These are phyloP conservation scores for Globisporangium rhizosaccharum DNA, from an alignment of 352 stramenopile genomes.

Conservation along the genomic window DNA sequence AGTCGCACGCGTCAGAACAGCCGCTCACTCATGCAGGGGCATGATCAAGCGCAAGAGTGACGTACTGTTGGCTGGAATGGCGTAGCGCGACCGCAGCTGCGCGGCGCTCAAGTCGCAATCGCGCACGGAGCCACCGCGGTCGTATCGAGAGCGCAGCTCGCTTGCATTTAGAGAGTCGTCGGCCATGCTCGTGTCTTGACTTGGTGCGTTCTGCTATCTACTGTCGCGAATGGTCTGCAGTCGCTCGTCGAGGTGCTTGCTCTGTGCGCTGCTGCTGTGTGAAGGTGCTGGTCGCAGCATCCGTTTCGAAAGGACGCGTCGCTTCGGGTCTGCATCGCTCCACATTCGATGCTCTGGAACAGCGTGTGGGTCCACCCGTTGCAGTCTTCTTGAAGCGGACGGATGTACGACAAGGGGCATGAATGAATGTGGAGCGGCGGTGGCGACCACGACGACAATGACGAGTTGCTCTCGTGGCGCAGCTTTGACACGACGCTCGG, in stretches of 20 bases:
- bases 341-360: too few species aligned
- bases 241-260: neutral
- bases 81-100: conserved; percentile 72
- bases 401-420: neutral
- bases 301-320: neutral
- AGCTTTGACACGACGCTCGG: conserved; percentile 25
- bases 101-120: conserved; percentile 75
- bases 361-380: too few species aligned
- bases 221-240: neutral
- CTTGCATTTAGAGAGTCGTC: conserved; percentile 65
- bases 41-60: conserved; percentile 1
- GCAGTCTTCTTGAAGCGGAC: too few species aligned
- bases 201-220: neutral
- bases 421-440: conserved; percentile 8
- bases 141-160: conserved; percentile 70
- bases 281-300: neutral
- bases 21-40: neutral
- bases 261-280: neutral
- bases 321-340: too few species aligned
- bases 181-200: conserved; percentile 13
- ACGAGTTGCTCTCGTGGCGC: conserved; percentile 36
- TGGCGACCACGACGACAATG: conserved; percentile 16
- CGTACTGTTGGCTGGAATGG: conserved; percentile 79
- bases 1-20: too few species aligned
- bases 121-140: conserved; percentile 61